phyloP scores from a whole-genome alignment of 306 rosid genomes.

The Aeschynomene evenia region DNA sequence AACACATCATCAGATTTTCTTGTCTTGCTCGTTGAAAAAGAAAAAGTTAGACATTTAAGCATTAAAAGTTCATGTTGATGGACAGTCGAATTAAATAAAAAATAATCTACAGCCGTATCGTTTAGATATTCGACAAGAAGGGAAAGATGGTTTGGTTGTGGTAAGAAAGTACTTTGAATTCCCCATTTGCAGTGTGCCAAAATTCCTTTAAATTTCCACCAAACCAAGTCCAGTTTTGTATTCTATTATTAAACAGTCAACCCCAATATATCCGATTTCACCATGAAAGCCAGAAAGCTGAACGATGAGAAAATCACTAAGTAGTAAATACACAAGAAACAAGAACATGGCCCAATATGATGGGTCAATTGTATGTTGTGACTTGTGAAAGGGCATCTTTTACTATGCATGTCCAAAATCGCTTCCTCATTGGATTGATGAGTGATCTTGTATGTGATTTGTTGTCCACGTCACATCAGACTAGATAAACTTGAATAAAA shows the following conservation, averaged over 20 bases:
- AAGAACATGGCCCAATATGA: background rate
- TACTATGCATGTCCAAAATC: background rate
- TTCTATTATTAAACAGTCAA: conserved; percentile 18
- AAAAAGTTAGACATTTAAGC: conserved; percentile 7
- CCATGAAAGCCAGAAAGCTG: background rate
- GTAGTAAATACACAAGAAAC: background rate
- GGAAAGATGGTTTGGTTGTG: background rate
- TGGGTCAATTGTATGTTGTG: background rate
- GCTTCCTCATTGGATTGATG: conserved; percentile 1
- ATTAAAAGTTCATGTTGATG: background rate
- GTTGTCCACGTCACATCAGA: background rate
- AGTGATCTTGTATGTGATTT: background rate
- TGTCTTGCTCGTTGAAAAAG: background rate
- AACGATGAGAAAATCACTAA: background rate
- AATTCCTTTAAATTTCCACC: background rate
- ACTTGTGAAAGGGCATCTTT: conserved; percentile 8
- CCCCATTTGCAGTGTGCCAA: background rate
- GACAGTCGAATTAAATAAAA: conserved; percentile 13
- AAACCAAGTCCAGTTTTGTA: conserved; percentile 15
- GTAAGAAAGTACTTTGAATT: background rate
- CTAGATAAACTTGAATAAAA: background rate
- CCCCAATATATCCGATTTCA: conserved; percentile 10
- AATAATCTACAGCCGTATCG: background rate
- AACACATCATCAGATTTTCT: conserved; percentile 24
- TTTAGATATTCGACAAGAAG: background rate